These are phyloP conservation scores for Leptodontidium sp. DNA, from an alignment of 2,329 filamentous ascomycete species.

Conservation along the genomic window DNA sequence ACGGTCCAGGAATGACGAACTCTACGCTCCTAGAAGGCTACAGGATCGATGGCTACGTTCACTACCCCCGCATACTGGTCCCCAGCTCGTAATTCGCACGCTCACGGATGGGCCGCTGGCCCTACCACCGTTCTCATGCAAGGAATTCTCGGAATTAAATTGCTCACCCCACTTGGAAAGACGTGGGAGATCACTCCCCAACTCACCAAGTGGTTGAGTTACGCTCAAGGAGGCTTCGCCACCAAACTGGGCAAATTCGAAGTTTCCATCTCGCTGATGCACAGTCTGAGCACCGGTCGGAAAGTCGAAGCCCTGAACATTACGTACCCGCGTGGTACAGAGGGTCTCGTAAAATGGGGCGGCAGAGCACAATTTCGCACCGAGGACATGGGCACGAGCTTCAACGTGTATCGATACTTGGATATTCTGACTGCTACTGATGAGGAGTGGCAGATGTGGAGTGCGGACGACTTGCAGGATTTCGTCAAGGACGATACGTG, in stretches of 20 bases:
- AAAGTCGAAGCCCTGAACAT: conserved; percentile 41
- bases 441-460: conserved; percentile 30
- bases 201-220: conserved; percentile 49
- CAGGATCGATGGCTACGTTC: conserved; percentile 48
- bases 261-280: conserved; percentile 40
- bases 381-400: conserved; percentile 27
- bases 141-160: conserved; percentile 52
- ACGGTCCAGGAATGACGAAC: conserved; percentile 50
- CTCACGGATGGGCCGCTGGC: conserved; percentile 58
- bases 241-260: conserved; percentile 49
- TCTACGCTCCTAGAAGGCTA: conserved; percentile 50
- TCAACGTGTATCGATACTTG: conserved; percentile 32
- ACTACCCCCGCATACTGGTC: conserved; percentile 47
- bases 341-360: conserved; percentile 41
- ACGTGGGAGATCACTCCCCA: conserved; percentile 52
- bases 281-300: conserved; percentile 29
- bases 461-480: conserved; percentile 21
- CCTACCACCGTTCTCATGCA: conserved; percentile 56
- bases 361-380: conserved; percentile 33
- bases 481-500: conserved; percentile 37
- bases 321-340: conserved; percentile 40
- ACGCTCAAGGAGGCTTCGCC: conserved; percentile 50
- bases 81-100: conserved; percentile 52
- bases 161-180: conserved; percentile 49
- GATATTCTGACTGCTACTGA: conserved; percentile 24